Percentiles rank a stretch among this genome's conserved stretches.
Conservation (phyloP, 495 filamentous ascomycete species). For the Neurospora tetraspora region DNA sequence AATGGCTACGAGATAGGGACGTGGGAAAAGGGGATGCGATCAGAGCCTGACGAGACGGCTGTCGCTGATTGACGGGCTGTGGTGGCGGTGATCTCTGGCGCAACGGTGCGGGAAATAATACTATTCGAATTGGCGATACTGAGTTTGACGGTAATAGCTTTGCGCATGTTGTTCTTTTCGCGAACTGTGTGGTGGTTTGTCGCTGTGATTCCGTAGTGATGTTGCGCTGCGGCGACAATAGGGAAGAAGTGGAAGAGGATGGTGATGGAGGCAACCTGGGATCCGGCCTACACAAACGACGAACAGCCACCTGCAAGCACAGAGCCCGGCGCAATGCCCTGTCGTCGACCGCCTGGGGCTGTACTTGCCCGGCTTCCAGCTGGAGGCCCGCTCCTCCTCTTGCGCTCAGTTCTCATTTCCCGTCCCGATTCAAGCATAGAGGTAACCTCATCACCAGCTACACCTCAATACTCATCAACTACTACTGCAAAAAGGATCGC, state of each 20-base stretch:
- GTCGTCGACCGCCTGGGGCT: not conserved
- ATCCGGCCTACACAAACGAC: not conserved
- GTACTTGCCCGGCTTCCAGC: not conserved
- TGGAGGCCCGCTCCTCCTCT: too few species aligned
- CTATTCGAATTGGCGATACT: constrained; percentile 17
- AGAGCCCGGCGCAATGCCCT: not conserved
- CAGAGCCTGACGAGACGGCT: constrained; percentile 9
- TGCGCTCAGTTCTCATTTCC: not conserved
- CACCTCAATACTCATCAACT: not conserved
- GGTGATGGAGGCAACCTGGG: constrained; percentile 9
- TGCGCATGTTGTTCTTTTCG: constrained; percentile 16
- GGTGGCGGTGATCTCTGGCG: not conserved
- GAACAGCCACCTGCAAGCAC: not conserved
- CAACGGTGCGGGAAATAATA: constrained; percentile 11
- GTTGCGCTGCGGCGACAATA: not conserved
- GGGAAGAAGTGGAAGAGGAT: constrained; percentile 11
- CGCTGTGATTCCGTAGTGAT: constrained; percentile 2
- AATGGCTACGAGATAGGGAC: constrained; percentile 7
- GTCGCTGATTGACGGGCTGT: not conserved
- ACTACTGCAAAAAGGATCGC: not conserved
- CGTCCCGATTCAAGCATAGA: not conserved
- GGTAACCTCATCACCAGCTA: not conserved
- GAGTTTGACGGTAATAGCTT: constrained; percentile 12
- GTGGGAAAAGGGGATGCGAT: constrained; percentile 8
- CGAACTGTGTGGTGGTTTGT: constrained; percentile 1